Base-by-base conservation (phyloP, 2,329 filamentous ascomycete genomes). In the Diaporthe citriasiana region DNA sequence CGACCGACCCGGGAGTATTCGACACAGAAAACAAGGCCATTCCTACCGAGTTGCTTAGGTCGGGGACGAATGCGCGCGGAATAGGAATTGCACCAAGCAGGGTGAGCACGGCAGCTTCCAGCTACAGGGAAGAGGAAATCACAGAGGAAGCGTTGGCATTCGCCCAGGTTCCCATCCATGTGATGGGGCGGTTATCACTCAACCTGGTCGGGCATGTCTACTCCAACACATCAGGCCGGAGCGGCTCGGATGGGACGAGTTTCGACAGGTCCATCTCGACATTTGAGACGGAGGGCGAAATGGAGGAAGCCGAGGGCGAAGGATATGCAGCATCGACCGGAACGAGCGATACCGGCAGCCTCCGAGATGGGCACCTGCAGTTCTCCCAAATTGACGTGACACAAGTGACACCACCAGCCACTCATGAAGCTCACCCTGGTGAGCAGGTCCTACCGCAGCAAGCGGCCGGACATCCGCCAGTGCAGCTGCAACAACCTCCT, bases 141-240 rank as follows among this genome's bases (percentile, higher is more conserved):
- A 74, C 74, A 15, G 74, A 75, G 45, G 74, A 75, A 60, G 74
- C 74, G 0, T 47, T 75, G 55, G 74, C 74, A 6, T 75, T 75
- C 15, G 74, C 74, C 4, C 74, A 75, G 59, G 74, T 75, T 2
- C 74, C 74, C 8, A 65, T 75, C 19, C 74, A 75, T 27, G 70
- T 75, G 4, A 57, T 75, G 27, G 74, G 70, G 10, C 59, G 74
- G 13, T 27, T 74, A 12, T 75, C 74, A 53, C 22, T 75, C 8
- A 74, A 75, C 25, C 60, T 75, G 19, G 74, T 74, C 47, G 74
- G 74, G 30, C 74, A 75, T 10, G 72, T 75, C 30, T 75, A 75
- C 55, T 63, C 68, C 53, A 68, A 72, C 53, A 72, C 42, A 35
- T 68, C 73, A 35, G 45, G 70, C 10, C 42, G 57, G 25, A 51